Percentiles rank a stretch among this genome's conserved stretches.
These are phyloP conservation scores for Peronospora belbahrii DNA, from an alignment of 352 stramenopile genomes.

Conservation along the genomic window DNA sequence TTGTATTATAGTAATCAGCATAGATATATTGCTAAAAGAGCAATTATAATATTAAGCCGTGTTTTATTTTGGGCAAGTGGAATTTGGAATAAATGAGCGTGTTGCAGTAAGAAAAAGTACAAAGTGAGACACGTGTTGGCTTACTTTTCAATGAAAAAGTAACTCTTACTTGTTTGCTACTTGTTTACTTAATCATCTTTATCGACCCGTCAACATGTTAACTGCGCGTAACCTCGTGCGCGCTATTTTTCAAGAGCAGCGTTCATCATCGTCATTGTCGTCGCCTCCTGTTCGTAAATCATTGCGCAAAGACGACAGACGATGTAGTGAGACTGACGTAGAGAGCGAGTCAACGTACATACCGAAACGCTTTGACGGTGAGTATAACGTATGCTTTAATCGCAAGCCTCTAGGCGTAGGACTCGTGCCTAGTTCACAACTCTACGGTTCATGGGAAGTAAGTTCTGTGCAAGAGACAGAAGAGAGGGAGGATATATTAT, in stretches of 20 bases:
- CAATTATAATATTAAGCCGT: no score
- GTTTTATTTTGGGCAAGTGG: no score
- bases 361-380: constrained; percentile 44
- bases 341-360: constrained; percentile 31
- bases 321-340: constrained; percentile 8
- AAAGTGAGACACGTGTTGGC: no score
- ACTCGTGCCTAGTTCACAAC: constrained; percentile 69
- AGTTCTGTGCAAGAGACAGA: constrained; percentile 32
- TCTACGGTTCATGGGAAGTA: constrained; percentile 76
- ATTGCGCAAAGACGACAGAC: not conserved
- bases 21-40: no score
- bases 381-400: constrained; percentile 63
- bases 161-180: no score
- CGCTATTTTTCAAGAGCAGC: constrained; percentile 31
- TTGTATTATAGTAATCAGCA: no score
- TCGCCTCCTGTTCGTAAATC: not conserved
- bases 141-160: no score
- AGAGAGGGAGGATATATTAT: constrained; percentile 1
- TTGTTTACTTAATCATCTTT: no score
- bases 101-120: no score
- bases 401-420: constrained; percentile 61
- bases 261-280: constrained; percentile 3
- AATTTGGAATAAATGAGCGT: no score
- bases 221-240: constrained; percentile 27
- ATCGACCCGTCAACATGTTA: no score